Percentiles rank a stretch among this genome's conserved stretches.
phyloP scores from a whole-genome alignment of 495 filamentous ascomycete genomes.

The Immersiella caudata region DNA sequence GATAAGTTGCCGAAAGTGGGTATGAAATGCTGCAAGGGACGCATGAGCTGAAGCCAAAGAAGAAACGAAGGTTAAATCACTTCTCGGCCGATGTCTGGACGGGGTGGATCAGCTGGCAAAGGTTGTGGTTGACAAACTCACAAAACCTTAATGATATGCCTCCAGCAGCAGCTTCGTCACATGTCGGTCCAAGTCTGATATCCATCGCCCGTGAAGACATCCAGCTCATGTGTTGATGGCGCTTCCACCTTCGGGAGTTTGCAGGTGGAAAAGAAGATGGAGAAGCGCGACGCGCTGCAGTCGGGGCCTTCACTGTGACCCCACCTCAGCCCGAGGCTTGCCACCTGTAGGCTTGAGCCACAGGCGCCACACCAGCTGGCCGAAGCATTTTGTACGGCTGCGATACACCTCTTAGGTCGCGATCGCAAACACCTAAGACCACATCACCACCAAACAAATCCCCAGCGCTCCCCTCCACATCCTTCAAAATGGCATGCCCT shows the following conservation, averaged over 20 bases:
- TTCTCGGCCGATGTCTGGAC: neutral
- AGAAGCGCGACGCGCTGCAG: neutral
- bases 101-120: neutral
- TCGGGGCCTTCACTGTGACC: neutral
- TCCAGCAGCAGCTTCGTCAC: neutral
- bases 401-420: neutral
- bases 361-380: conserved; percentile 5
- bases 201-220: neutral
- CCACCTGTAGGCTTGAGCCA: neutral
- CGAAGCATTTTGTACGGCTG: conserved; percentile 7
- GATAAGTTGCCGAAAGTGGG: no score
- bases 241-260: neutral
- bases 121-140: neutral
- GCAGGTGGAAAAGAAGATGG: neutral
- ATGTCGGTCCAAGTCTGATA: neutral
- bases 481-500: conserved; percentile 35
- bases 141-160: neutral
- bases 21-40: neutral
- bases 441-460: neutral
- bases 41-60: neutral
- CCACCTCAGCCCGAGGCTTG: neutral
- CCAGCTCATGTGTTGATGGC: neutral
- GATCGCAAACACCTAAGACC: neutral
- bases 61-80: neutral
- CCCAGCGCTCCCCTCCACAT: neutral